phyloP scores from a whole-genome alignment of 495 filamentous ascomycete genomes.

The Penicillium coffeae region DNA sequence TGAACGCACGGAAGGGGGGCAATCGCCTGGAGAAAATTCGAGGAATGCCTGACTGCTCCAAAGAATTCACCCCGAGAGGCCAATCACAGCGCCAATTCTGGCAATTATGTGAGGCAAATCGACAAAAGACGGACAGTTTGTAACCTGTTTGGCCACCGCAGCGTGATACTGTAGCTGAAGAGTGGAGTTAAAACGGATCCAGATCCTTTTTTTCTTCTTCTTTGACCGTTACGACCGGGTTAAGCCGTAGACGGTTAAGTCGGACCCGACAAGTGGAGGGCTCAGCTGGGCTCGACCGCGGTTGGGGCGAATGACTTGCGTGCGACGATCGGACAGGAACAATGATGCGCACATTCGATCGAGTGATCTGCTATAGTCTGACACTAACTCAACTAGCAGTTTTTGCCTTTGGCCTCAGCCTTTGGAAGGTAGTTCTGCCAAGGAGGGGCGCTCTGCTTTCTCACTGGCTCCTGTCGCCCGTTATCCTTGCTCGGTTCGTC shows the following conservation, averaged over 20 bases:
- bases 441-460: not conserved
- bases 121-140: not conserved
- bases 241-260: conserved; percentile 13
- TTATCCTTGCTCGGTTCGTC: not conserved
- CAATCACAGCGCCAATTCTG: not conserved
- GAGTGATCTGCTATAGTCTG: not conserved
- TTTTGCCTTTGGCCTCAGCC: not conserved
- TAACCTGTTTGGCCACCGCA: not conserved
- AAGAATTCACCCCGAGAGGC: not conserved
- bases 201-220: not conserved
- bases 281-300: conserved; percentile 32
- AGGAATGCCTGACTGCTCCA: not conserved
- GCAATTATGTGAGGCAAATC: not conserved
- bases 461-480: not conserved
- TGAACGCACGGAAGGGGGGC: not conserved
- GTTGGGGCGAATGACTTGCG: conserved; percentile 22
- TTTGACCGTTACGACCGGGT: conserved; percentile 10
- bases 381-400: not conserved
- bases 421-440: not conserved
- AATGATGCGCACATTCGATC: conserved; percentile 37
- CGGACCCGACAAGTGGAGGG: conserved; percentile 12
- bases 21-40: not conserved
- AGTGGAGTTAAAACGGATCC: conserved; percentile 6
- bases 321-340: conserved; percentile 4
- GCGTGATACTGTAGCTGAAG: conserved; percentile 9